Conservation (phyloP, 2,329 filamentous ascomycete species). For the Grosmannia serpens region DNA sequence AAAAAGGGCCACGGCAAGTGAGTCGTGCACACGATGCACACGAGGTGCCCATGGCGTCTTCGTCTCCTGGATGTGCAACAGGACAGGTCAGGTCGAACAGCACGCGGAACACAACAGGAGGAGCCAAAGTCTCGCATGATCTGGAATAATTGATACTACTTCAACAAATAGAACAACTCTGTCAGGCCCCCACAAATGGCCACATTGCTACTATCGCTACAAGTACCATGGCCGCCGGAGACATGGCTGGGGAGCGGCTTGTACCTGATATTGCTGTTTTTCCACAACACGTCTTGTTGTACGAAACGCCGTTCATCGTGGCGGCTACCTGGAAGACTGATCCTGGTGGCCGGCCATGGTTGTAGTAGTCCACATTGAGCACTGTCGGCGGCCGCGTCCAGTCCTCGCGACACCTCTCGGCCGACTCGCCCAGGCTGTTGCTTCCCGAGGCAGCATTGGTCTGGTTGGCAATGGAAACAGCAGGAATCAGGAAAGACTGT, state of each 20-base stretch:
- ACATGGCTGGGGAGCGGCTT: not conserved
- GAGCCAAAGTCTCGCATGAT: too few relatives aligned
- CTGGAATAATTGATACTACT: not conserved
- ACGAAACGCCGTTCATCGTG: constrained; percentile 60
- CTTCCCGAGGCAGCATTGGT: constrained; percentile 57
- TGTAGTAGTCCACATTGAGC: constrained; percentile 78
- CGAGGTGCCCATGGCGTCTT: too few relatives aligned
- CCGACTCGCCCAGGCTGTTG: constrained; percentile 55
- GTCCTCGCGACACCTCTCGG: constrained; percentile 45
- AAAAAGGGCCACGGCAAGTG: constrained; percentile 29
- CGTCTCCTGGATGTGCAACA: too few relatives aligned
- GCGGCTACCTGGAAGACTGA: constrained; percentile 70
- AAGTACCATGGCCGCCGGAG: not conserved
- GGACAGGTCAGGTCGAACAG: too few relatives aligned
- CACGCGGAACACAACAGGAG: constrained; percentile 1
- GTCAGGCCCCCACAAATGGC: constrained; percentile 3
- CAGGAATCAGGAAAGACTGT: constrained; percentile 56
- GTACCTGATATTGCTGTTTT: not conserved
- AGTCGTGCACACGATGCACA: too few relatives aligned
- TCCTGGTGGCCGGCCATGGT: constrained; percentile 52
- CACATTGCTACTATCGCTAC: not conserved
- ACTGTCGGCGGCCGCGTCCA: constrained; percentile 67
- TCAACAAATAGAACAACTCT: not conserved
- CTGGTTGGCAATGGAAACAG: constrained; percentile 54
- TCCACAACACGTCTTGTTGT: constrained; percentile 25